phyloP scores from a whole-genome alignment of 345 rosid genomes.

The Gossypium ekmanianum region DNA sequence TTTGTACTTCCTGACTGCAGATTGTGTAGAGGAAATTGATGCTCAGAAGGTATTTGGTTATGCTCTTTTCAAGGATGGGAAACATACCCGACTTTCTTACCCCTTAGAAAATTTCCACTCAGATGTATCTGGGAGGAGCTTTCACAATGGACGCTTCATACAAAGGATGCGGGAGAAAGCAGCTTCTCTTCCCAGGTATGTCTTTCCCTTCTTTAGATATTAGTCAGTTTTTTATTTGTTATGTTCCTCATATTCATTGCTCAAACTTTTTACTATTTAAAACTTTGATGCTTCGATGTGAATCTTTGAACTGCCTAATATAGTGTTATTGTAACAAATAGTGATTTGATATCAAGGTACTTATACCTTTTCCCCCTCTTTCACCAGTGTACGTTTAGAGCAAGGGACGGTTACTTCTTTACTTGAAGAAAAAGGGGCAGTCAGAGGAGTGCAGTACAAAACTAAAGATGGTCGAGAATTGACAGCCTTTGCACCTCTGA shows the following conservation, averaged over 20 bases:
- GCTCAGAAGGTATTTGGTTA: too few species aligned
- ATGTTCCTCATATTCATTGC: not conserved
- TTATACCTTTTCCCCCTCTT: not conserved
- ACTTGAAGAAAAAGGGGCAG: slow-evolving; percentile 55
- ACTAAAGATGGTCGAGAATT: slow-evolving; percentile 51
- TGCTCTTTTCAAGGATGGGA: slow-evolving; percentile 34
- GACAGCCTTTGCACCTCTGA: slow-evolving; percentile 56
- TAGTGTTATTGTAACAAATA: not conserved
- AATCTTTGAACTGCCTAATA: not conserved
- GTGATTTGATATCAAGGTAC: not conserved
- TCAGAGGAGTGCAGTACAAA: slow-evolving; percentile 71
- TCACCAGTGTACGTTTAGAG: slow-evolving; percentile 52
- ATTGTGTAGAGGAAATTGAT: too few species aligned
- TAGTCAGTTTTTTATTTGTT: not conserved
- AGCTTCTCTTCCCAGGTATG: slow-evolving; percentile 40
- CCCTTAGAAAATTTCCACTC: slow-evolving; percentile 45
- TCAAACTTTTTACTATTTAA: not conserved
- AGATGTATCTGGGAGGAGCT: slow-evolving; percentile 32
- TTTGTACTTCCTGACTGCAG: slow-evolving; percentile 18
- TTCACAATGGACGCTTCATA: slow-evolving; percentile 34
- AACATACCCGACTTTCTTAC: slow-evolving; percentile 33
- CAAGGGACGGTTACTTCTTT: slow-evolving; percentile 76
- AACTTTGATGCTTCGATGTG: not conserved
- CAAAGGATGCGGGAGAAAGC: slow-evolving; percentile 48
- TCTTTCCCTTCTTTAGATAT: not conserved